Conservation (phyloP, 495 filamentous ascomycete species). For the Penicillium simplicissimum region DNA sequence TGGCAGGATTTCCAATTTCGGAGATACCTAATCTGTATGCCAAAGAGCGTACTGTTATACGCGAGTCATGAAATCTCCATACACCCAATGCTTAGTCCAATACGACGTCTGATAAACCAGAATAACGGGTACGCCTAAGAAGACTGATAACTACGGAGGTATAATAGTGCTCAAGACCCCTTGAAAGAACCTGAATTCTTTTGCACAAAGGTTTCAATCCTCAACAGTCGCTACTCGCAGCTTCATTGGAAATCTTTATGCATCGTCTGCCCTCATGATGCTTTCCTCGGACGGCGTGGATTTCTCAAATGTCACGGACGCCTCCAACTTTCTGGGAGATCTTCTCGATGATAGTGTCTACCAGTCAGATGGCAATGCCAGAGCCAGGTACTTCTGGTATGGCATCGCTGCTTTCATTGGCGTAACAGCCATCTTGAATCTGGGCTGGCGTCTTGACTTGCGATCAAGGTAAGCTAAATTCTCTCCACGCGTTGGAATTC, state of each 20-base stretch:
- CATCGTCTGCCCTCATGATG: background rate
- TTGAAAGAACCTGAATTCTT: background rate
- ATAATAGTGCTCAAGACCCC: background rate
- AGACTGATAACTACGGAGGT: background rate
- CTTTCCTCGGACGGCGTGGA: slow-evolving; percentile 4
- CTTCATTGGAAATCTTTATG: background rate
- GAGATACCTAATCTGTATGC: background rate
- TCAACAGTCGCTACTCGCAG: background rate
- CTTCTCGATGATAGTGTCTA: slow-evolving; percentile 11
- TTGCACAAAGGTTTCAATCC: background rate
- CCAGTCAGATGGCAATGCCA: slow-evolving; percentile 7
- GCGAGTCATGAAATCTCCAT: background rate
- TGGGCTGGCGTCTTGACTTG: slow-evolving; percentile 6
- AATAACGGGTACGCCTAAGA: background rate
- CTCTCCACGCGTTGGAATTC: too few relatives aligned
- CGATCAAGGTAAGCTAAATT: too few relatives aligned
- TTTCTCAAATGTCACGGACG: slow-evolving; percentile 16
- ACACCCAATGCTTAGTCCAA: background rate
- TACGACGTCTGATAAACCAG: background rate
- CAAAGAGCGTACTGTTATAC: background rate
- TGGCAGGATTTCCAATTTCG: background rate
- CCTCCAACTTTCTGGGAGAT: slow-evolving; percentile 10
- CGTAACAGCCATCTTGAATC: slow-evolving; percentile 6
- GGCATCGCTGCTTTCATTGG: slow-evolving; percentile 14
- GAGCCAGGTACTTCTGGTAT: slow-evolving; percentile 16